Percentiles rank a stretch among this genome's conserved stretches.
Evolutionary conservation across 768 basidiomycete species (phyloP).

Genomic region (Trametes punicea): DNA sequence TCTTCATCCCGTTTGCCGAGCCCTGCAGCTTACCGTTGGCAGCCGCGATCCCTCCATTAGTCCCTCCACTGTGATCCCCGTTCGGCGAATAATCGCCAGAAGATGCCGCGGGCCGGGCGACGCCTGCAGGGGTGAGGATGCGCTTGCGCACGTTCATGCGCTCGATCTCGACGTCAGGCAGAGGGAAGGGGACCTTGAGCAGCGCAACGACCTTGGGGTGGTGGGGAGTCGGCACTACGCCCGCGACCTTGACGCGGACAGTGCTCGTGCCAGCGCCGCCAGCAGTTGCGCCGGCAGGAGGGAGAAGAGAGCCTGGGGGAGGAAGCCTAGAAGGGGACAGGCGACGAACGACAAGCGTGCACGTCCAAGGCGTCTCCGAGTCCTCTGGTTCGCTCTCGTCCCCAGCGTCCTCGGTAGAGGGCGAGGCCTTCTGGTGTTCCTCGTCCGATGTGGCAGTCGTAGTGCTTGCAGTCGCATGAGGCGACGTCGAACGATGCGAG

Average conservation of each 20-base stretch:
- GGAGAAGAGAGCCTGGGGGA: slow-evolving; percentile 6
- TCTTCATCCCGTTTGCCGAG: slow-evolving; percentile 13
- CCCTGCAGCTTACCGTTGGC: slow-evolving; percentile 23
- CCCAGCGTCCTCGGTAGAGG: slow-evolving; percentile 43
- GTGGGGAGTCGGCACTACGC: slow-evolving; percentile 88
- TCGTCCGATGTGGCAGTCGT: slow-evolving; percentile 17
- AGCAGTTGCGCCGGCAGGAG: background rate
- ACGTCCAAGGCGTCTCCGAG: slow-evolving; percentile 95
- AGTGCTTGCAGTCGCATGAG: slow-evolving; percentile 18
- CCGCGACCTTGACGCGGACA: slow-evolving; percentile 66
- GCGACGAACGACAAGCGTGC: slow-evolving; percentile 67
- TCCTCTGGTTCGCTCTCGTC: slow-evolving; percentile 94
- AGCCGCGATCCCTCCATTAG: no score
- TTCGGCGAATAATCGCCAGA: slow-evolving; percentile 8
- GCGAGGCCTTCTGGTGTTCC: slow-evolving; percentile 10
- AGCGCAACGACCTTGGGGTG: slow-evolving; percentile 93
- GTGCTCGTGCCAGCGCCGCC: slow-evolving; percentile 14
- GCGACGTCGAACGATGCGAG: slow-evolving; percentile 23
- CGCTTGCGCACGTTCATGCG: slow-evolving; percentile 51
- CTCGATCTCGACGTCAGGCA: slow-evolving; percentile 79
- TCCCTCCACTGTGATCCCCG: slow-evolving; percentile 20
- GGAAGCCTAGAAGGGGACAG: slow-evolving; percentile 23
- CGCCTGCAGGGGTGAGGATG: slow-evolving; percentile 35
- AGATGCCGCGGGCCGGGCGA: slow-evolving; percentile 27
- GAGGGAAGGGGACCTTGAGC: slow-evolving; percentile 86